Evolutionary conservation across 768 basidiomycete species (phyloP).

Genomic region (Phaeotremella fagi): DNA sequence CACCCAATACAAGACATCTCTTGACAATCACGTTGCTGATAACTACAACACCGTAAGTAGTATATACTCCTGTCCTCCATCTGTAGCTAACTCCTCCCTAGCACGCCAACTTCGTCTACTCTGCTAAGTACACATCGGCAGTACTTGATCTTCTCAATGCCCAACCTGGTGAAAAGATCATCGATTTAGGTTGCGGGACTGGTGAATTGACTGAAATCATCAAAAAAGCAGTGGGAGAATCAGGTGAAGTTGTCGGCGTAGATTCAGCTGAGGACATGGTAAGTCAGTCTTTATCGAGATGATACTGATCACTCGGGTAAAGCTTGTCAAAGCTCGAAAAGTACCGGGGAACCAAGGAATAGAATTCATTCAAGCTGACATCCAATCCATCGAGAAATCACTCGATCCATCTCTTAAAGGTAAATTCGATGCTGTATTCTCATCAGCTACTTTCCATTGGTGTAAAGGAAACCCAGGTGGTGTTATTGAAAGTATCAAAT

Average conservation of each 20-base stretch:
- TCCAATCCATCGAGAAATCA: slow-evolving; percentile 50
- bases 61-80: not conserved
- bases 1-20: slow-evolving; percentile 9
- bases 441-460: slow-evolving; percentile 78
- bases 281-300: slow-evolving; percentile 18
- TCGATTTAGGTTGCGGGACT: slow-evolving; percentile 65
- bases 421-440: slow-evolving; percentile 70
- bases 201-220: slow-evolving; percentile 68
- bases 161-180: slow-evolving; percentile 62
- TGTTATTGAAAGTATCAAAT: slow-evolving; percentile 61
- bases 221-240: slow-evolving; percentile 54
- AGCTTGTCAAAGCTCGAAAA: slow-evolving; percentile 58
- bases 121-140: slow-evolving; percentile 52
- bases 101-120: slow-evolving; percentile 66
- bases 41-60: slow-evolving; percentile 54
- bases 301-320: not conserved
- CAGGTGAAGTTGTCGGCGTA: slow-evolving; percentile 61
- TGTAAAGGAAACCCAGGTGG: slow-evolving; percentile 68
- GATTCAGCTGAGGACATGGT: slow-evolving; percentile 74
- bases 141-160: slow-evolving; percentile 63
- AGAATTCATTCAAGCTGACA: slow-evolving; percentile 25
- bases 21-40: slow-evolving; percentile 50
- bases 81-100: not conserved
- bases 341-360: slow-evolving; percentile 51
- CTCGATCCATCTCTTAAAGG: slow-evolving; percentile 34